Evolutionary conservation across 495 filamentous ascomycete species (phyloP).

Genomic region (Chaetomium fimeti): DNA sequence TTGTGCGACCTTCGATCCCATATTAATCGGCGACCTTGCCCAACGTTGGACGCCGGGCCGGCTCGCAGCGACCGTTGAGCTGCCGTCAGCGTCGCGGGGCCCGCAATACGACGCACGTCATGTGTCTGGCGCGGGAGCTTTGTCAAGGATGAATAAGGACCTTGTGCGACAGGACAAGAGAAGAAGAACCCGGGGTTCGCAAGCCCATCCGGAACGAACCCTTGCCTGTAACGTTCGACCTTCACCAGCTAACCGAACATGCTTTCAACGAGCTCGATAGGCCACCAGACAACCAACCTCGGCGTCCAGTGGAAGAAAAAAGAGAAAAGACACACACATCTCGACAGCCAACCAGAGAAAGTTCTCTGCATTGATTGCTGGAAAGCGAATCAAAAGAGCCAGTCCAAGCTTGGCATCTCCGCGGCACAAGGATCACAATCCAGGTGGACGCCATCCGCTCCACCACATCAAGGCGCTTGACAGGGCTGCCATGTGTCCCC

Average conservation of each 20-base stretch:
- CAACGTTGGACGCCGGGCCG: slow-evolving; percentile 22
- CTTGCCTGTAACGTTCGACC: not conserved
- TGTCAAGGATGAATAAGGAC: slow-evolving; percentile 17
- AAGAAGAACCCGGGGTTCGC: too few species aligned
- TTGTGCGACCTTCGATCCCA: slow-evolving; percentile 13
- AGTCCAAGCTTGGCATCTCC: slow-evolving; percentile 6
- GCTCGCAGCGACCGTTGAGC: slow-evolving; percentile 1
- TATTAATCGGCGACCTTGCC: slow-evolving; percentile 20
- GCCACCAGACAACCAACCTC: not conserved
- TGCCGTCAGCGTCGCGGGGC: not conserved
- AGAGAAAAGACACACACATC: too few species aligned
- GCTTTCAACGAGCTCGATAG: not conserved
- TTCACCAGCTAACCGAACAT: not conserved
- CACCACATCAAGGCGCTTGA: not conserved
- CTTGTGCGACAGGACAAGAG: too few species aligned
- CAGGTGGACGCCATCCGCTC: slow-evolving; percentile 11
- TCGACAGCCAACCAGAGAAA: slow-evolving; percentile 13
- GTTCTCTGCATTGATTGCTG: slow-evolving; percentile 14
- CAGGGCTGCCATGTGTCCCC: slow-evolving; percentile 20
- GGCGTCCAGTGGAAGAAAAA: not conserved
- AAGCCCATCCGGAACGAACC: not conserved
- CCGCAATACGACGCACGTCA: slow-evolving; percentile 10
- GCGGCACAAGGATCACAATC: slow-evolving; percentile 6
- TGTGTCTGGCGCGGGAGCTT: slow-evolving; percentile 10
- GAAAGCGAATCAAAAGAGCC: not conserved